Evolutionary conservation across 495 filamentous ascomycete genomes (phyloP), one percentile per base, ranked within the genome.

Genomic region (Aspergillus homomorphus): DNA sequence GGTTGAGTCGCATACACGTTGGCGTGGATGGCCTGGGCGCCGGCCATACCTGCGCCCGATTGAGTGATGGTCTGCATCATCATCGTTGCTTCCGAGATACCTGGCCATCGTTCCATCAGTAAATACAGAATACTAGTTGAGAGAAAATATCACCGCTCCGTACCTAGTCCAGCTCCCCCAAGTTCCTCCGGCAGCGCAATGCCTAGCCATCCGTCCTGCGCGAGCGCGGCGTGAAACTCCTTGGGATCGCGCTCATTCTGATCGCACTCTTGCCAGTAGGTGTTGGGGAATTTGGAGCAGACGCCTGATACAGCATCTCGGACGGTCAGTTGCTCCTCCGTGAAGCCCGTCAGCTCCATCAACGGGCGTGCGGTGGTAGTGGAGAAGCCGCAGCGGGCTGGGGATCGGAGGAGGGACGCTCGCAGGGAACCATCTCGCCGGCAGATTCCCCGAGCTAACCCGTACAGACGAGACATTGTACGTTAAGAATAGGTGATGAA

Each of bases 11-110:
- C 89, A 69, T 91, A 90, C 16, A 92, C 87, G 46, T 85, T 88
- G 44, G 88, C 88, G 68, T 91, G 88, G 48, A 91, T 87, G 12
- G 84, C 77, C 60, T 92, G 88, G 0, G 90, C 88, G 5, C 89
- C 89, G 6, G 88, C 88, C 72, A 91, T 88, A 4, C 89, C 87
- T 28, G 88, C 89, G 7, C 89, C 88, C 26, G 83, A 84, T 73
- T 90, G 88, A 19, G 87, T 80, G 57, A 92, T 90, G 19, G 88
- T 89, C 61, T 92, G 89, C 76, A 92, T 80, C 87, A 92, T 90
- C 83, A 91, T 89, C 1, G 88, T 90, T 6, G 89, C 89, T 66
- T 92, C 89, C 18, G 86, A 87, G 51, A 92, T 90, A 4, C 76
- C 76, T 78, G 41, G 5, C 41, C 1, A 30, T 15, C 5, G 10